Base-by-base conservation (phyloP, 2,329 filamentous ascomycete species). In the Pseudocercospora musae region DNA sequence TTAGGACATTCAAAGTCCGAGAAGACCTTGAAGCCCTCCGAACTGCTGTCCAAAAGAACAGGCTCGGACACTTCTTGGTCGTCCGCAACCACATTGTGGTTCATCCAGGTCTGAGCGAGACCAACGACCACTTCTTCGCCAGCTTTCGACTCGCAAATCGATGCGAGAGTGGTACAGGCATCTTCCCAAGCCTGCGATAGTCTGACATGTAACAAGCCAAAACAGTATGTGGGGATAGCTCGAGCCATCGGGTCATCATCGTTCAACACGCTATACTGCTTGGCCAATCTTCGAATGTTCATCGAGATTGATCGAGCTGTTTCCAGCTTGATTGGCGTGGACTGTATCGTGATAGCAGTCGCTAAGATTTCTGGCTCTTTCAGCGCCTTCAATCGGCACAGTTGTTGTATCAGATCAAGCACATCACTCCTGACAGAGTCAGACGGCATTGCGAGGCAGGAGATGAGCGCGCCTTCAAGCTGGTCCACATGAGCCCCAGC, bases 1-100 rank as follows among this genome's bases (percentile, higher is more conserved):
- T 95, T 92, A 20, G 87, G 89, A 74, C 94, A 98, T 74, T 96
- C 89, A 68, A 96, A 99, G 68, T 95, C 87, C 0, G 88, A 91
- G 29, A 85, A 68, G 42, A 77, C 75, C 10, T 73, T 73, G 57
- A 74, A 71, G 15, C 66, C 67, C 54, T 72, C 67, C 3, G 69
- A 62, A 6, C 70, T 65, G 33, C 68, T 63, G 31, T 67, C 62
- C 44, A 59, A n/a, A 15, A 54, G 7, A 11, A 58, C 29, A 4
- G 52, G 37, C 20, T 64, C 64, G 5, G 65, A 72, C n/a, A 80
- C 75, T 0, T 82, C 80, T 1, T 79, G 79, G 13, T 60, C 49
- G 11, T 52, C 25, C 27, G 63, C 52, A 21, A 3, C 23, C n/a
- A 18, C n/a, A 7, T 4, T 58, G 6, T 64, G 68, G 52, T 74